A percentile compares a stretch with the other conserved stretches of the same genome.
These are phyloP conservation scores for Tetrahymena elliotti DNA, from an alignment of 73 alveolate genomes.

Conservation along the genomic window DNA sequence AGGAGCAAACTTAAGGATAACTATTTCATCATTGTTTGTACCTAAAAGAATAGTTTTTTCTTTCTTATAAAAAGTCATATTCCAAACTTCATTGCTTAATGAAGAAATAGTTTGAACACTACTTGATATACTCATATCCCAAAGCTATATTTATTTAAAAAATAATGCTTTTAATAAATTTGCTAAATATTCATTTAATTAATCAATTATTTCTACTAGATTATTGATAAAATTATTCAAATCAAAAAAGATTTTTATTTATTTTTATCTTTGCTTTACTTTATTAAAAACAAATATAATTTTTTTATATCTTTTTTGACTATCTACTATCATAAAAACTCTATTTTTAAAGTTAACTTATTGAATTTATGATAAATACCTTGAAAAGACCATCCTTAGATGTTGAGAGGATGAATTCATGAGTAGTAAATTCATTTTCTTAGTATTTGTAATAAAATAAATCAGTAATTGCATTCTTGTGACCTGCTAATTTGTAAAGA, in stretches of 20 bases:
- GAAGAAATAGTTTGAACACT: not conserved
- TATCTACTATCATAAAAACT: not conserved
- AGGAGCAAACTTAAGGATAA: not conserved
- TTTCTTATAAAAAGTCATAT: not conserved
- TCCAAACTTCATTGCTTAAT: not conserved
- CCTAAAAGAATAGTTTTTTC: not conserved
- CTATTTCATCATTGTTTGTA: not conserved
- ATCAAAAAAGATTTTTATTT: not conserved
- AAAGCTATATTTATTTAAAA: not conserved
- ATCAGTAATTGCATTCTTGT: constrained; percentile 29
- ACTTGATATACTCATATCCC: not conserved
- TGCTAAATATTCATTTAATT: no score
- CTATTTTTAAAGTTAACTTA: not conserved
- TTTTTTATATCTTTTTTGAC: no score
- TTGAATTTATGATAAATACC: constrained; percentile 1
- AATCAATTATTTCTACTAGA: not conserved
- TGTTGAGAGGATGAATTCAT: constrained; percentile 18
- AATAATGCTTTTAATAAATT: no score
- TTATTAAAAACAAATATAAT: no score
- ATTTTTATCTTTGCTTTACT: not conserved
- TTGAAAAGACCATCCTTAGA: constrained; percentile 41
- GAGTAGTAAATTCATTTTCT: constrained; percentile 9
- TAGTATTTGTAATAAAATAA: not conserved
- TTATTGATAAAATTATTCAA: not conserved
- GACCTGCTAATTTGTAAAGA: constrained; percentile 8